phyloP scores from a whole-genome alignment of 352 stramenopile species.

The Phytophthora fragariae region DNA sequence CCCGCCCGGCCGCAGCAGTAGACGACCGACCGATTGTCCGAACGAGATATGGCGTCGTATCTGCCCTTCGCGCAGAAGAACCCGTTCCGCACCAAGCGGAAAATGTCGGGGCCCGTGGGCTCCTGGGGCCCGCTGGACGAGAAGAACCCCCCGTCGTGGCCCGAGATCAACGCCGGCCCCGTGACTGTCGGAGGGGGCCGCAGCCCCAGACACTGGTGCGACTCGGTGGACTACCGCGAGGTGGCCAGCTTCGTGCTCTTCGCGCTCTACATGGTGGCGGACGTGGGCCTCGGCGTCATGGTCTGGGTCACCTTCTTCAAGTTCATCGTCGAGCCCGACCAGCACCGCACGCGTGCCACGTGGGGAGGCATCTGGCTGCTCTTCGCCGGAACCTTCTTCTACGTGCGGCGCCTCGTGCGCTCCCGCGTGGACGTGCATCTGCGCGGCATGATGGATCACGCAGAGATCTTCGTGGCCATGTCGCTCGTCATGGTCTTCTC shows the following conservation, averaged over 20 bases:
- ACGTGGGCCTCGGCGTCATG: slow-evolving; percentile 57
- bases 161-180: slow-evolving; percentile 10
- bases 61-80: slow-evolving; percentile 45
- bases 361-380: slow-evolving; percentile 66
- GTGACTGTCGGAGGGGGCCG: slow-evolving; percentile 26
- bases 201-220: slow-evolving; percentile 36
- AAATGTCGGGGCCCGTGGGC: slow-evolving; percentile 61
- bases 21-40: not conserved
- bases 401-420: slow-evolving; percentile 55
- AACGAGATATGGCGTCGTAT: slow-evolving; percentile 45
- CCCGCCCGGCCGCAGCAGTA: not conserved
- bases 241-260: slow-evolving; percentile 57
- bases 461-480: slow-evolving; percentile 74
- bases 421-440: slow-evolving; percentile 50
- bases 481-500: slow-evolving; percentile 74
- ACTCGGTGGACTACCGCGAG: slow-evolving; percentile 52
- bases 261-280: slow-evolving; percentile 46
- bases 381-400: slow-evolving; percentile 54
- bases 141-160: slow-evolving; percentile 31
- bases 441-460: slow-evolving; percentile 57
- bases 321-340: slow-evolving; percentile 63
- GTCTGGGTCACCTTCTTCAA: slow-evolving; percentile 76
- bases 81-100: slow-evolving; percentile 58
- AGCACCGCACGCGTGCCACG: slow-evolving; percentile 50
- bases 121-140: slow-evolving; percentile 49